Evolutionary conservation across 805 yeast genomes (phyloP), one percentile per base, ranked within the genome.

Genomic region (Cyberlindnera suaveolens): DNA sequence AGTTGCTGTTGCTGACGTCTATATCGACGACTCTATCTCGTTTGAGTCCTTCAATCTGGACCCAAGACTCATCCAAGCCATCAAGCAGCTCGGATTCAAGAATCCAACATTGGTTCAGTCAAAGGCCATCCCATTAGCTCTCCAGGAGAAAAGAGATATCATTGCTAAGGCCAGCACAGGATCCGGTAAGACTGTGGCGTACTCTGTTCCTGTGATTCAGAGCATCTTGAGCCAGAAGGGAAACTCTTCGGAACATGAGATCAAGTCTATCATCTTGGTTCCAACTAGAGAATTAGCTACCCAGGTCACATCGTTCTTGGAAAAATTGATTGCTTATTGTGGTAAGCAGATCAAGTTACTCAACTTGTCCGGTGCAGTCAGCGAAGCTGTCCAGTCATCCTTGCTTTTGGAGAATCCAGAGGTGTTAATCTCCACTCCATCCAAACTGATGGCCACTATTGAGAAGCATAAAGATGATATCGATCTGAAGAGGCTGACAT

Each of bases 151-250:
- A 59, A 82, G 89, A 67, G 97, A 91, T 61, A 84, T 91, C 50
- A 83, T 91, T 38, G 97, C 97, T 32, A 82, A 85, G 60, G 96
- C 98, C 6, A 80, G 87, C 20, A 91, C 99, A 0, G 99, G 99
- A 4, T 85, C 96, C 8, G 98, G 98, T 51, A 91, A 91, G 64
- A 91, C 98, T 0, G 85, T 87, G 10, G 95, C 97, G 1, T 91
- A 91, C 60, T 66, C 83, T 49, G 75, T 91, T 39, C 99, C 99
- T 6, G 82, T 93, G 15, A 63, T 93, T 34, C 95, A 93, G 62
- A 74, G 80, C 34, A 75, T 93, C 34, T 67, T 91, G 46, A 68
- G 66, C 36, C 66, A 53, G 46, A 61, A 53, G 33, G 50, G 52
- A 20, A 59, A 54, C 17, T 51, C 57, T 15, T 51, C 45, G 7